Evolutionary conservation across 306 rosid genomes (phyloP), one percentile per base, ranked within the genome.

Genomic region (Cicer cuneatum): DNA sequence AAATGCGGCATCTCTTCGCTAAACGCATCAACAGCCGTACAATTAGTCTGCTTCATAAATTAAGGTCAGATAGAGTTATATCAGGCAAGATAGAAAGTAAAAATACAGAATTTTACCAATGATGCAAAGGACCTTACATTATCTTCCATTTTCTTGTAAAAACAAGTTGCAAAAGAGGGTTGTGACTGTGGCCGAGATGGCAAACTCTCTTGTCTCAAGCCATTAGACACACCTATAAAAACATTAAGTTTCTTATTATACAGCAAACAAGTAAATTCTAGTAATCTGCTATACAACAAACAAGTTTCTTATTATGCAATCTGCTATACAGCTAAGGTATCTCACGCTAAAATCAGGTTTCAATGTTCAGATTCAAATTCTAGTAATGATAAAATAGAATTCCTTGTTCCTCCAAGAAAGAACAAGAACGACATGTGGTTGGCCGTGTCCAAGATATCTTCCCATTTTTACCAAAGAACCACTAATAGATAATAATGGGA

Each of bases 121-220:
- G 60, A 59, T 10, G 66, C 73, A 70, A 79, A 75, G 79, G 85
- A 67, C 74, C 84, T 73, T 88, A 94, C 98, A 70, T 85, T 61
- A 46, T 72, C 85, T 43, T 84, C 82, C 60, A 93, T 59, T 86
- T 85, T 87, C 78, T 71, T 66, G 66, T n/a, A 13, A 46, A 94
- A 83, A 51, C 8, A 12, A 66, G 90, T 37, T 35, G 82, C 41
- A 79, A 91, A 94, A 66, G 83, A 4, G 52, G 89, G 46, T 45
- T n/a, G 59, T 68, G 69, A 10, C 59, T 49, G 79, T 56, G 42
- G 70, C 46, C 66, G 81, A 85, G 88, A 69, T 58, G 79, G 33
- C 58, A 66, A 2, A 73, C 53, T 72, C 70, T 83, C 89, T 68
- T 79, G 64, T 71, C 77, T 88, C 65, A 66, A 66, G 77, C 59